Evolutionary conservation across 2,329 filamentous ascomycete species (phyloP), one percentile per base, ranked within the genome.

Genomic region (Dothideomycetes sp.): DNA sequence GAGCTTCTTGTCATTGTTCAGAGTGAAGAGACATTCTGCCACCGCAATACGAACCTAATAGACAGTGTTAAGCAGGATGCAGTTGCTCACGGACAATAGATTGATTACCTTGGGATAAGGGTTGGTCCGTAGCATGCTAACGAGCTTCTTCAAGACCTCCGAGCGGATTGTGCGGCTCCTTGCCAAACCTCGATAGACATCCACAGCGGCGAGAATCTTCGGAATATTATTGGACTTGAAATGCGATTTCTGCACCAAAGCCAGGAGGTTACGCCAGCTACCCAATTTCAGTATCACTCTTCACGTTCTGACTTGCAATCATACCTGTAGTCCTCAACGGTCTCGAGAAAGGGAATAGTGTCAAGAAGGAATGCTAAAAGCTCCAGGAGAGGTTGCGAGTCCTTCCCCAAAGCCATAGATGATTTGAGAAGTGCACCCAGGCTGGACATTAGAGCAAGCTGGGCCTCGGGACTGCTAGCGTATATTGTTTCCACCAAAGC

Each of bases 211-310:
- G 55, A 85, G 75, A 1, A 96, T 69, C 58, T 91, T 89, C 37
- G 79, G 75, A 32, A 94, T 75, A 56, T 85, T 91, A 15, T 81
- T 77, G 1, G 81, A 83, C 61, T 88, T 89, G 65, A 83, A 88
- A 47, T 88, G 83, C 1, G 83, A 73, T 58, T 81, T 86, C 53
- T 93, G 85, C 3, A 81, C 75, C 27, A 77, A 67, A 5, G 78
- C 66, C 43, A 87, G 85, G 3, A 94, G 62, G 5, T 59, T 68
- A 44, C 75, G 75, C 54, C 72, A 73, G 40, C 69, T 67, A 40
- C 9, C 33, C 17, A 16, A 14, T 47, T 18, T 36, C 29, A 38
- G 46, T 17, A 48, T 36, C n/a, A n/a, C n/a, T n/a, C n/a, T n/a
- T n/a, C n/a, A n/a, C n/a, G n/a, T n/a, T n/a, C n/a, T n/a, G n/a